Base-by-base conservation (phyloP, 352 stramenopile genomes). In the Globisporangium spiculum region DNA sequence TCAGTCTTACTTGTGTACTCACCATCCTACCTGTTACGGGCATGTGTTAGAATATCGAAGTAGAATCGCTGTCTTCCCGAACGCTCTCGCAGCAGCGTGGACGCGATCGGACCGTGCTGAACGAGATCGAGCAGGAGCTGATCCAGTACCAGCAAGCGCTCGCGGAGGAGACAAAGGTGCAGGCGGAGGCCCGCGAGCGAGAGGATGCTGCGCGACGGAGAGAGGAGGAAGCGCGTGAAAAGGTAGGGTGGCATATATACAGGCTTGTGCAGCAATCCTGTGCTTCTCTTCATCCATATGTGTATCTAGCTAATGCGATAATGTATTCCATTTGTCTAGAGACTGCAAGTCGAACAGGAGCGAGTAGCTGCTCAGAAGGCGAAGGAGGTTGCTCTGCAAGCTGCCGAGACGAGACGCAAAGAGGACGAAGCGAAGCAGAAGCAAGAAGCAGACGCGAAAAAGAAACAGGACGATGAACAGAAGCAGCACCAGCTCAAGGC, bases 121-220 rank as follows among this genome's bases (percentile, higher is more conserved):
- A 87, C 2, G 53, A 68, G 41, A 73, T 88, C n/a, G 76, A 91
- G 63, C 69, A 76, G 27, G 74, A 84, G 63, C 70, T 93, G 52
- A 55, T 63, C 7, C 74, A 73, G 30, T 91, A 80, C 62, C 72
- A 90, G 55, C 64, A 79, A 30, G 75, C 70, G 12, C 65, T 68
- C n/a, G 76, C 79, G 54, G 74, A 68, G 0, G 67, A 78, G 48
- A 54, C 61, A 12, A 69, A 66, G 56, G 73, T 64, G 38, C 71
- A 89, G 46, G 65, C 77, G 10, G 71, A 84, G 46, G 48, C 68
- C 56, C 73, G 61, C 0, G 61, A 81, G 41, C 73, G 72, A 34
- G 70, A 88, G 36, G 77, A 88, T 12, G 71, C 68, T 22, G 73
- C 69, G 4, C 53, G 58, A 12, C 73, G 71, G 10, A 58, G 54